Conservation (phyloP, 768 basidiomycete species). For the Gymnopilus junonius region DNA sequence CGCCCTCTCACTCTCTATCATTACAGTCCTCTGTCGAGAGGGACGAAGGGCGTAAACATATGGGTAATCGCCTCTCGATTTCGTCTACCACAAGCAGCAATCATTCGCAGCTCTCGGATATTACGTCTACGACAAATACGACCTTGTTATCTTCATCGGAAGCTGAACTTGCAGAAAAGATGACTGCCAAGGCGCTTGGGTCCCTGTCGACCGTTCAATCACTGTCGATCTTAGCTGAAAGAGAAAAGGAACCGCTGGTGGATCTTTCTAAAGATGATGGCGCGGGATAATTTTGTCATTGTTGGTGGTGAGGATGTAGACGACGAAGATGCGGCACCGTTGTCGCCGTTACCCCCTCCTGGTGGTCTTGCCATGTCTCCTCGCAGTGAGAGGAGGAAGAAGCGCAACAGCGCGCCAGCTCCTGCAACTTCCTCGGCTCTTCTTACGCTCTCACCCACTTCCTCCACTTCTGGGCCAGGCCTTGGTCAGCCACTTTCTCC, state of each 20-base stretch:
- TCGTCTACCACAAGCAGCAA: conserved; percentile 22
- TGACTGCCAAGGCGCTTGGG: conserved; percentile 1
- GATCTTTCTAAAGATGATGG: conserved; percentile 13
- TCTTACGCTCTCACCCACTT: conserved; percentile 7
- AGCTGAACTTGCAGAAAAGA: background rate
- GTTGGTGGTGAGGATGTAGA: conserved; percentile 8
- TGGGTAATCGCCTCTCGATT: conserved; percentile 20
- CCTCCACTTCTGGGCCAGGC: background rate
- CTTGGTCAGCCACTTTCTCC: background rate
- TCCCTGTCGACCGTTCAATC: conserved; percentile 22
- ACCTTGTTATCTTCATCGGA: background rate
- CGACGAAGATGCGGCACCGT: conserved; percentile 15
- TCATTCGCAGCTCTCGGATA: conserved; percentile 1
- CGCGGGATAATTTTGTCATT: conserved; percentile 5
- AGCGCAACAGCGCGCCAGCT: conserved; percentile 18
- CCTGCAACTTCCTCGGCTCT: conserved; percentile 9
- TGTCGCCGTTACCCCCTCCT: conserved; percentile 16
- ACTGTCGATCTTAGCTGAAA: conserved; percentile 14
- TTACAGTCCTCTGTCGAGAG: background rate
- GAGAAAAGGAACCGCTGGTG: conserved; percentile 12
- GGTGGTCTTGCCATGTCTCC: conserved; percentile 7
- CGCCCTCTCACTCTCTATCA: background rate
- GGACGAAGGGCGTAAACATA: background rate
- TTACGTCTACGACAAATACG: background rate
- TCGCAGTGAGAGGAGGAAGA: conserved; percentile 9